Percentiles rank a stretch among this genome's conserved stretches.
These are phyloP conservation scores for Penicillium sp. DNA, from an alignment of 2,329 filamentous ascomycete genomes.

Conservation along the genomic window DNA sequence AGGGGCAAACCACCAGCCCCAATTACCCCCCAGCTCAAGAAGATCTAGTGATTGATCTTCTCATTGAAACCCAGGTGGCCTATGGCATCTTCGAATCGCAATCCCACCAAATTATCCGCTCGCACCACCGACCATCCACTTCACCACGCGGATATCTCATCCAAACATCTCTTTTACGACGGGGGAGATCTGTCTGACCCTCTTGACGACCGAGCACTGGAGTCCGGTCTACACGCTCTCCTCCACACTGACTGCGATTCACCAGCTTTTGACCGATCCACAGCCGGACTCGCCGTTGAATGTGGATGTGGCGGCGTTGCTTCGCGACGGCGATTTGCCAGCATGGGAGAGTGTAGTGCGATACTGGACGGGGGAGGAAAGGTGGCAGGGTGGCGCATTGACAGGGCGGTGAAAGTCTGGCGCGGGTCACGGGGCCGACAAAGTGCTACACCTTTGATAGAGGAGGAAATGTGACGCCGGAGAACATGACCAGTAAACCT, in stretches of 20 bases:
- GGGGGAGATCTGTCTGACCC: conserved; percentile 90
- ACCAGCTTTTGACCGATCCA: conserved; percentile 43
- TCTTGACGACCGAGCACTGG: conserved; percentile 69
- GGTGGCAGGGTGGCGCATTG: conserved; percentile 34
- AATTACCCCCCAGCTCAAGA: background rate
- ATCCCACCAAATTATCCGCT: conserved; percentile 76
- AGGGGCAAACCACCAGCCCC: no score
- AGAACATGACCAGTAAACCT: no score
- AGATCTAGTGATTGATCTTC: background rate
- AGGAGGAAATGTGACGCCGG: no score
- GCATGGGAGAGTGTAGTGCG: conserved; percentile 44
- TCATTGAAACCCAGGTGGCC: conserved; percentile 50
- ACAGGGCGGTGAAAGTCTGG: conserved; percentile 6
- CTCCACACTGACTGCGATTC: conserved; percentile 42
- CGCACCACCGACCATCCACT: conserved; percentile 68
- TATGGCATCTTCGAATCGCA: conserved; percentile 73
- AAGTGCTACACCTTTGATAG: no score
- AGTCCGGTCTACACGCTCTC: conserved; percentile 74
- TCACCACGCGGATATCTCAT: conserved; percentile 79
- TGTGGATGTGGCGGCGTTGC: conserved; percentile 43
- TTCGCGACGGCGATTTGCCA: conserved; percentile 41
- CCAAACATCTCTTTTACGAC: conserved; percentile 68
- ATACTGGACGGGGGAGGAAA: conserved; percentile 44
- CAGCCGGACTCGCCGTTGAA: conserved; percentile 45
- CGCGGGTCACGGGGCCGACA: no score